phyloP scores from a whole-genome alignment of 164 flowering plant genomes.

The Tetrastigma voinierianum region DNA sequence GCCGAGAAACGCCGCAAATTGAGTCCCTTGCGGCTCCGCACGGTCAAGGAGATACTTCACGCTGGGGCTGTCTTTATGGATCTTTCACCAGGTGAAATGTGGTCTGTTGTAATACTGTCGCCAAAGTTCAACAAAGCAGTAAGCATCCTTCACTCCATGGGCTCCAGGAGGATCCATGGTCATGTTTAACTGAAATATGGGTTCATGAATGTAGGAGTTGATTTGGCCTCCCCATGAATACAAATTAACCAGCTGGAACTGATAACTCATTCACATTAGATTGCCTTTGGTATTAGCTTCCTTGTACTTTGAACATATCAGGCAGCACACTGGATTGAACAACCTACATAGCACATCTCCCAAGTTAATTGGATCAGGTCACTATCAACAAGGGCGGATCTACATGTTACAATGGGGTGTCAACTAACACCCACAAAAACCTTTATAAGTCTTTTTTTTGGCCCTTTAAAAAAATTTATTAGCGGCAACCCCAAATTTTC shows the following conservation, averaged over 20 bases:
- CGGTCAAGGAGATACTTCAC: slow-evolving; percentile 72
- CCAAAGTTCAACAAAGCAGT: slow-evolving; percentile 80
- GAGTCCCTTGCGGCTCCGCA: slow-evolving; percentile 74
- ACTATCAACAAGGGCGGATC: too few species aligned
- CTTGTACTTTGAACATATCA: slow-evolving; percentile 71
- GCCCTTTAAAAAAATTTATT: too few species aligned
- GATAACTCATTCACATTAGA: slow-evolving; percentile 70
- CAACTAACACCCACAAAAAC: too few species aligned
- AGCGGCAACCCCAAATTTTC: too few species aligned
- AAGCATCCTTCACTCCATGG: slow-evolving; percentile 78
- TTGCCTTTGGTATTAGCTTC: slow-evolving; percentile 75
- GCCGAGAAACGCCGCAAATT: slow-evolving; percentile 80
- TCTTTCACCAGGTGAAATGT: slow-evolving; percentile 88
- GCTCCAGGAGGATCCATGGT: slow-evolving; percentile 84
- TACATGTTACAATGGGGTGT: too few species aligned
- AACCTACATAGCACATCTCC: slow-evolving; percentile 31
- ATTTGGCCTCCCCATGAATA: slow-evolving; percentile 81
- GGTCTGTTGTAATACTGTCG: slow-evolving; percentile 87
- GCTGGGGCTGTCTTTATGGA: slow-evolving; percentile 81
- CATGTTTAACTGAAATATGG: slow-evolving; percentile 83
- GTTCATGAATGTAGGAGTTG: slow-evolving; percentile 89
- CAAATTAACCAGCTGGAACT: slow-evolving; percentile 41
- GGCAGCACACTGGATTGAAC: slow-evolving; percentile 81
- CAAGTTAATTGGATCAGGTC: slow-evolving; percentile 10
- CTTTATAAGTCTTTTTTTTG: too few species aligned